Conservation (phyloP, 2,329 filamentous ascomycete species). For the Apiospora koreana region DNA sequence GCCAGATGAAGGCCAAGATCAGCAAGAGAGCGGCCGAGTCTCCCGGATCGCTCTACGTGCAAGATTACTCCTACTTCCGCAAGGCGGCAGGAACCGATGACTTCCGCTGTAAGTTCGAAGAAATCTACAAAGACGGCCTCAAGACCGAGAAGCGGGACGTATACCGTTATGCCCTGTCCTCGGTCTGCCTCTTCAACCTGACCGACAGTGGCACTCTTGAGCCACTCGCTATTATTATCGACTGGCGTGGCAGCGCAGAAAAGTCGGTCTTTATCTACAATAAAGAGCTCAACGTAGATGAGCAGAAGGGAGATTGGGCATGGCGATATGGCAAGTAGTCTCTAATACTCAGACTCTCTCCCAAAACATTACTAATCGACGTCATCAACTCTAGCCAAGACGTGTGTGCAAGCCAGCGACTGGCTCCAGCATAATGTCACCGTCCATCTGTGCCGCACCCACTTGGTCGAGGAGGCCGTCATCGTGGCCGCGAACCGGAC, state of each 20-base stretch:
- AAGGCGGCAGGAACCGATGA: constrained; percentile 22
- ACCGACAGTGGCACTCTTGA: constrained; percentile 45
- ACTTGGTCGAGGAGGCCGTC: constrained; percentile 49
- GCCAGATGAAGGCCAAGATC: constrained; percentile 32
- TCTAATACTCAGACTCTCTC: background rate
- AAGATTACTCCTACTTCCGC: constrained; percentile 46
- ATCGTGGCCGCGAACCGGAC: constrained; percentile 47
- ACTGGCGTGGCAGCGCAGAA: constrained; percentile 43
- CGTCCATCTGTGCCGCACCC: constrained; percentile 46
- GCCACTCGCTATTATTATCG: constrained; percentile 49
- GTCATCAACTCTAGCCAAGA: constrained; percentile 37
- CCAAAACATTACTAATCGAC: background rate
- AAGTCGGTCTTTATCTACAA: constrained; percentile 53
- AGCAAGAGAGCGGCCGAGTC: constrained; percentile 27
- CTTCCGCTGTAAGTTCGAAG: constrained; percentile 21
- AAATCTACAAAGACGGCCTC: constrained; percentile 25
- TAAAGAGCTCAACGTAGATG: constrained; percentile 34
- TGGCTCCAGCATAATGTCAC: constrained; percentile 50
- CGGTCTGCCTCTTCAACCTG: constrained; percentile 46
- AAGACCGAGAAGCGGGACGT: constrained; percentile 27
- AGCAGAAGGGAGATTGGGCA: constrained; percentile 47
- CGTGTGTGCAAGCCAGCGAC: constrained; percentile 47
- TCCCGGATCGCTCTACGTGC: constrained; percentile 38
- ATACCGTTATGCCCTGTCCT: constrained; percentile 35
- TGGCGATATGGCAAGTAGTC: constrained; percentile 44